Evolutionary conservation across 2,329 filamentous ascomycete genomes (phyloP).

Genomic region (Pyricularia sp.): DNA sequence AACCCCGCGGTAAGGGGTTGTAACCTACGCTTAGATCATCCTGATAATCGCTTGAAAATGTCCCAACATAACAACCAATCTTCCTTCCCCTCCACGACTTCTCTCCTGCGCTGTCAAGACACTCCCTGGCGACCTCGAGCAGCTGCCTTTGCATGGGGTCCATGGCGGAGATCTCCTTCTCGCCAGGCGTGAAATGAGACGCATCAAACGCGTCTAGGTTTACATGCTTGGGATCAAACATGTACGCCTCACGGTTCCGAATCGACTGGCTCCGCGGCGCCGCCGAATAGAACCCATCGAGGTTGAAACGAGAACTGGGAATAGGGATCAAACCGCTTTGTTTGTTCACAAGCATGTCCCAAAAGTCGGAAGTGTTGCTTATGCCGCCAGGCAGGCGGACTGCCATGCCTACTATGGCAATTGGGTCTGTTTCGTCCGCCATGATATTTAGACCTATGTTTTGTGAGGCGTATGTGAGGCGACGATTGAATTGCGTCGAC

Average conservation of each 20-base stretch:
- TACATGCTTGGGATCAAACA: background rate
- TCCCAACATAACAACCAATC: slow-evolving; percentile 14
- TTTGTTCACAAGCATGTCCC: background rate
- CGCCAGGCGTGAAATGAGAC: background rate
- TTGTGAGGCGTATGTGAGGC: too few relatives aligned
- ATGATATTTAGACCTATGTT: too few relatives aligned
- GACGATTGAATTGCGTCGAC: too few relatives aligned
- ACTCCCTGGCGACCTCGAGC: slow-evolving; percentile 8
- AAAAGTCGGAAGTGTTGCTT: background rate
- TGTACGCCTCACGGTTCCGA: background rate
- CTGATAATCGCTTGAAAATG: slow-evolving; percentile 10
- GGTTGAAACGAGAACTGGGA: background rate
- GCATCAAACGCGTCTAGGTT: background rate
- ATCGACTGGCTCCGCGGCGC: background rate
- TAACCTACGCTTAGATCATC: slow-evolving; percentile 4
- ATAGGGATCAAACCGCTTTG: background rate
- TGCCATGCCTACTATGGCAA: background rate
- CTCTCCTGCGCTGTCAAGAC: slow-evolving; percentile 12
- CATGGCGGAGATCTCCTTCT: slow-evolving; percentile 16
- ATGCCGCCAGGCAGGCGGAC: background rate
- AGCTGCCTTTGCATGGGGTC: slow-evolving; percentile 13
- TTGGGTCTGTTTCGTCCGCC: slow-evolving; percentile 2
- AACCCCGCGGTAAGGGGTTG: too few relatives aligned
- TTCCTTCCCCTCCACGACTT: slow-evolving; percentile 11
- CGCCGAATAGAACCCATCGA: background rate